Evolutionary conservation across 805 yeast genomes (phyloP), one percentile per base, ranked within the genome.

Genomic region (Candida manassasensis): DNA sequence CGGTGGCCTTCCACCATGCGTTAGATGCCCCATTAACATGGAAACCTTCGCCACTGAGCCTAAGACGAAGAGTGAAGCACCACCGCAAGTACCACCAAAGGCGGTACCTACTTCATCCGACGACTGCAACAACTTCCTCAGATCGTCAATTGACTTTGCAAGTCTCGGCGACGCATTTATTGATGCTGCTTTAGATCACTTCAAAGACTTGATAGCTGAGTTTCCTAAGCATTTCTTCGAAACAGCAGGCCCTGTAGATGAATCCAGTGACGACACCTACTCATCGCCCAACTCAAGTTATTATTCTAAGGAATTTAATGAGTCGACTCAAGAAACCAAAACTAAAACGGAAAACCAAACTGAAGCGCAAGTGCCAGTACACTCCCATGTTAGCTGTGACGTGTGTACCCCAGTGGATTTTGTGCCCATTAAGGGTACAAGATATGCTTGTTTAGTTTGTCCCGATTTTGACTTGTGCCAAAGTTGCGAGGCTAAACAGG

Each of bases 401-500:
- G 35, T 44, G n/a, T 67, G 71, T 35, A 35, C 43, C 38, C 65
- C 63, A 1, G 35, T 42, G 17, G 42, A 39, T 3, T 54, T 55
- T 41, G 44, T 37, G 12, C 72, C 75, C 3, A 56, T 73, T 29
- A 41, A 34, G 15, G 82, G 82, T 6, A 41, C 52, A 5, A 61
- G 83, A 33, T 77, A 63, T 46, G 63, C 67, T 29, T 77, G 83
- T 50, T 42, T 67, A 17, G 68, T 74, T 19, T 77, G 83, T 46
- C 49, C 50, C 3, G 74, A 77, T 48, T 74, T 60, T 48, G 82
- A 77, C 47, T 51, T 77, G 35, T 77, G 83, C 47, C 63, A 64
- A 32, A 29, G 43, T 14, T 61, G 67, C 44, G 62, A 59, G 35
- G 30, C 33, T 4, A 42, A 41, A 7, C 48, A 34, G n/a, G 13